Conservation (phyloP, 2,329 filamentous ascomycete genomes). For the Diaporthe destruens region DNA sequence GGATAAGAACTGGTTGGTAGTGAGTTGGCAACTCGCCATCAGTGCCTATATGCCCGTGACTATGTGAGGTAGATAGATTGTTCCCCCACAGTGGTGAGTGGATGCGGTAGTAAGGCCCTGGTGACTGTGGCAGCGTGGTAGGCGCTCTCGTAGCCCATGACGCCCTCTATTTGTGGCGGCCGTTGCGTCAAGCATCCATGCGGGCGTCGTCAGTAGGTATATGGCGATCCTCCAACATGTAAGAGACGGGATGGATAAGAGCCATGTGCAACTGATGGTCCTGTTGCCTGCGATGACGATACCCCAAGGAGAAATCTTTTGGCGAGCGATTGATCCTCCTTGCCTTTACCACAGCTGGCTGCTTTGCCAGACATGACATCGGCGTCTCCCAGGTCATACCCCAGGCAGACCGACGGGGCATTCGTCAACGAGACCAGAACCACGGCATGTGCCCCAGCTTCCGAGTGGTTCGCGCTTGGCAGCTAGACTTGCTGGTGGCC, state of each 20-base stretch:
- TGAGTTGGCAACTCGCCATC: not conserved
- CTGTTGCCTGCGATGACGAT: not conserved
- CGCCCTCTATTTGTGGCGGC: conserved; percentile 3
- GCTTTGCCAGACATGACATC: not conserved
- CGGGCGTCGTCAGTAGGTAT: not conserved
- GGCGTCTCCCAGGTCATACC: not conserved
- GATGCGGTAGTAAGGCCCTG: not conserved
- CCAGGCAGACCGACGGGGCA: not conserved
- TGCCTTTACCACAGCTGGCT: not conserved
- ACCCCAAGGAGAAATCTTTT: not conserved
- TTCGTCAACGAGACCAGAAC: not conserved
- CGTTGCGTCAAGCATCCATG: conserved; percentile 2
- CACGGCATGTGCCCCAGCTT: not conserved
- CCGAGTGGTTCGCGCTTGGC: not conserved
- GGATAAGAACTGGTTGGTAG: not conserved
- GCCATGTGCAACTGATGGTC: not conserved
- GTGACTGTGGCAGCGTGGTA: not conserved
- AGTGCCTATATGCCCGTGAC: not conserved
- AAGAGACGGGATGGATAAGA: not conserved
- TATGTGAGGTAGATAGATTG: conserved; percentile 4
- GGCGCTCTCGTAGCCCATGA: not conserved
- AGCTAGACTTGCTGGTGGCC: conserved; percentile 13
- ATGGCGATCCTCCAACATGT: not conserved
- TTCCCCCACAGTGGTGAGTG: not conserved
- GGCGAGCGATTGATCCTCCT: not conserved